A percentile compares a stretch with the other conserved stretches of the same genome.
Evolutionary conservation across 768 basidiomycete species (phyloP).

Genomic region (Russula earlei): DNA sequence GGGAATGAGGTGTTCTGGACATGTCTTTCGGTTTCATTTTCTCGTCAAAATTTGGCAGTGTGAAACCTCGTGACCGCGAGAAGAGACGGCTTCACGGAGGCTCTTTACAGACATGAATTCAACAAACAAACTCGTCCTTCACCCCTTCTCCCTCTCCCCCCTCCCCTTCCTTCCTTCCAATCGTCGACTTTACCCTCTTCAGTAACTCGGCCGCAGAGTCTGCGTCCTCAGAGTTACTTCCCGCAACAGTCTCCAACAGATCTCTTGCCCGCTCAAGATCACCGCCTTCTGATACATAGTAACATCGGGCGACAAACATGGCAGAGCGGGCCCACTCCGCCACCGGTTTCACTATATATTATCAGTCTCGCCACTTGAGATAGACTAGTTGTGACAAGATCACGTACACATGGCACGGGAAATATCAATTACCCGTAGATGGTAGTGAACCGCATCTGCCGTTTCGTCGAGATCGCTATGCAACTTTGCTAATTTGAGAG

Average conservation of each 20-base stretch:
- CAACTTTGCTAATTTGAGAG: constrained; percentile 65
- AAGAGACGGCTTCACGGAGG: constrained; percentile 16
- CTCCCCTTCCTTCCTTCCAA: constrained; percentile 8
- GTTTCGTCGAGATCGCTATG: constrained; percentile 58
- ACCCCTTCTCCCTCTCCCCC: constrained; percentile 2
- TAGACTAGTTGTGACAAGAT: constrained; percentile 9
- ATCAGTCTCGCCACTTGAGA: constrained; percentile 15
- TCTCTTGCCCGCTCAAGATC: constrained; percentile 67
- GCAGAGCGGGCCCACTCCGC: constrained; percentile 79
- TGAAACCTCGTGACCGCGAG: constrained; percentile 25
- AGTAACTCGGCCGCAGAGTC: constrained; percentile 16
- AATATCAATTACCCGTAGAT: constrained; percentile 70
- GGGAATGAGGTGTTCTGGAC: constrained; percentile 12
- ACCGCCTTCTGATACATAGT: constrained; percentile 52
- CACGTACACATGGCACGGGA: constrained; percentile 51
- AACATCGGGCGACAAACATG: constrained; percentile 73
- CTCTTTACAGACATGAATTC: background rate
- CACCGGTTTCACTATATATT: constrained; percentile 52
- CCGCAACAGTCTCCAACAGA: constrained; percentile 50
- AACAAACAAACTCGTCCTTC: constrained; percentile 1
- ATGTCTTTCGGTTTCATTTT: constrained; percentile 22
- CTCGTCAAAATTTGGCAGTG: constrained; percentile 23
- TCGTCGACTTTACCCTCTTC: constrained; percentile 17
- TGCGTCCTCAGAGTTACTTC: constrained; percentile 18
- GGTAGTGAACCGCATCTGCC: constrained; percentile 65